Evolutionary conservation across 805 yeast genomes (phyloP), one percentile per base, ranked within the genome.

Genomic region (Sporopachydermia lactativora): DNA sequence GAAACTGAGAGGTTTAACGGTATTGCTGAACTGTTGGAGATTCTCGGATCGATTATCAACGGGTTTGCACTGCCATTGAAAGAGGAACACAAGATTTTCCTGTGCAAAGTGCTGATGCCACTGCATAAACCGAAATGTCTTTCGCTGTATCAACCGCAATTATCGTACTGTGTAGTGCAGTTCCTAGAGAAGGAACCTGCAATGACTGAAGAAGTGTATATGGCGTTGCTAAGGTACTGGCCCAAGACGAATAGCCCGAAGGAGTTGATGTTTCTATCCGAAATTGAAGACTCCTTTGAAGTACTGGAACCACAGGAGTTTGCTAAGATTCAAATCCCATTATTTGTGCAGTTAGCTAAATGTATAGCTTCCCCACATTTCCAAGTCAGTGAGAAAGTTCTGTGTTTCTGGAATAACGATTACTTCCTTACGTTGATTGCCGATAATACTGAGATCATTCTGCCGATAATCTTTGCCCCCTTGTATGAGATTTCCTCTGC

Each of bases 1-100:
- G 98, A 92, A 60, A 88, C 97, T 8, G 95, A 84, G 53, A 70
- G 95, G 52, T 92, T 89, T 59, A 89, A 92, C 57, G 98, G 98
- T 48, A 77, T 92, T 43, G 94, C 94, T 5, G 98, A 92, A 64
- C 69, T 92, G 46, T 70, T 92, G 49, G 98, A 92, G 61, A 92
- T 92, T 43, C 70, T 92, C 48, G 98, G 98, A 5, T 81, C 95
- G 15, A 92, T 92, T 52, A 92, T 92, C 55, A 92, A 92, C 61
- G 98, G 98, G 11, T 92, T 92, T 66, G 98, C 98, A 2, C 68
- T 92, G 47, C 98, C 98, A 3, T 71, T 92, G 52, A 92, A 92
- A 57, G 97, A 92, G 52, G 98, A 92, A 60, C 98, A 92, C 61
- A 92, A 92, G 60, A 76, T 83, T 11, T 92, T 92, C 52, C 62